Evolutionary conservation across 140 eudicot species (phyloP), one percentile per base, ranked within the genome.

Genomic region (Erigeron philadelphicus): DNA sequence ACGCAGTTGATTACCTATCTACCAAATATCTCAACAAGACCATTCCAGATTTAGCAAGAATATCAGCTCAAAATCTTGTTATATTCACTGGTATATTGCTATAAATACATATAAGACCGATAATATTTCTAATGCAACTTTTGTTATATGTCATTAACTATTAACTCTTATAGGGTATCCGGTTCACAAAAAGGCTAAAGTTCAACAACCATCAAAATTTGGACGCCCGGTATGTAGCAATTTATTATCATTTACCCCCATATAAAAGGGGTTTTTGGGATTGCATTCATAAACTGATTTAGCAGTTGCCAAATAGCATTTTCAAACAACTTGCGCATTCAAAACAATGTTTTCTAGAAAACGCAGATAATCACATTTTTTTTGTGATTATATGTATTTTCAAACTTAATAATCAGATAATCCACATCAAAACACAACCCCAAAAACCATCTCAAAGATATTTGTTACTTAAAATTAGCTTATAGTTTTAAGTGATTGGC

Each of bases 41-140:
- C 21, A 61, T 73, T 50, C 63, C 71, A 0, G 71, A 73, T 10
- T 63, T 73, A 13, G 61, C 77, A 48, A 63, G 71, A 65, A 10
- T 73, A 50, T 73, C 77, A 11, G 76, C 87, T 83, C 87, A 85
- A 72, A 88, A 88, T 61, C 76, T 88, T 41, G 84, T 88, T 74
- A 81, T 88, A 44, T 85, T 88, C 77, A 83, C 96, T 58, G 93
- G 96, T 60, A 12, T 25, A 13, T 19, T 21, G 31, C 63, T 58
- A 58, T 12, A 60, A 60, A 31, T 60, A 38, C 66, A 60, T n/a
- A 13, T 31, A 35, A 60, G 21, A 60, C 35, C 19, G 19, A 60
- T 5, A 10, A 21, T 60, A 7, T 60, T 21, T 35, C 66, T 19
- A 5, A 25, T 56, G 23, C 11, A 54, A 16, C 16, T 56, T 12